These are phyloP conservation scores for Podospora australis DNA, from an alignment of 495 filamentous ascomycete genomes.

Conservation along the genomic window DNA sequence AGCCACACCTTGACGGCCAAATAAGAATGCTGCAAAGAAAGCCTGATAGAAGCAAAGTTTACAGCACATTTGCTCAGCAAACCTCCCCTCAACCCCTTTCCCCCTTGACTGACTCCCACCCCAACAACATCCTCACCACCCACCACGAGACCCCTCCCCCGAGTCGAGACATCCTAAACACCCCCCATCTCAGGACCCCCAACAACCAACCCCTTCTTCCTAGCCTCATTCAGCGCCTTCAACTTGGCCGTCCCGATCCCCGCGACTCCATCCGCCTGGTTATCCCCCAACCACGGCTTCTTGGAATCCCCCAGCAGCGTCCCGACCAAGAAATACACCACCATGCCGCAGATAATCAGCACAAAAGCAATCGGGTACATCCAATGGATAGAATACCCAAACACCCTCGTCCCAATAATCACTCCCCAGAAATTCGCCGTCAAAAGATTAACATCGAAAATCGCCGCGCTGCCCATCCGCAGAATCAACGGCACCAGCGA, in stretches of 20 bases:
- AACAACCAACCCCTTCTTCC: slow-evolving; percentile 22
- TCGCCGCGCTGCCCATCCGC: slow-evolving; percentile 81
- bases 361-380: slow-evolving; percentile 96
- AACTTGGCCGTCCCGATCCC: slow-evolving; percentile 85
- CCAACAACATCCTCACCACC: background rate
- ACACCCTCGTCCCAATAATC: slow-evolving; percentile 79
- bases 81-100: background rate
- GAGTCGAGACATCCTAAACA: background rate
- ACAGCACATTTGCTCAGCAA: background rate
- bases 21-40: too few species aligned
- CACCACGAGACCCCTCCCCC: background rate
- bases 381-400: slow-evolving; percentile 73
- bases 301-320: slow-evolving; percentile 75
- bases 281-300: slow-evolving; percentile 89
- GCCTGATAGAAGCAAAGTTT: too few species aligned
- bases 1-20: too few species aligned
- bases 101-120: background rate
- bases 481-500: slow-evolving; percentile 77
- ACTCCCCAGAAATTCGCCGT: slow-evolving; percentile 98
- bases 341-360: slow-evolving; percentile 73
- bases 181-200: background rate
- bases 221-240: slow-evolving; percentile 57
- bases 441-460: slow-evolving; percentile 92
- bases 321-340: slow-evolving; percentile 77
- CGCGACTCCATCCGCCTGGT: slow-evolving; percentile 73